Evolutionary conservation across 1,284 basidiomycete species (phyloP).

Genomic region (Tetrapyrgos nigripes): DNA sequence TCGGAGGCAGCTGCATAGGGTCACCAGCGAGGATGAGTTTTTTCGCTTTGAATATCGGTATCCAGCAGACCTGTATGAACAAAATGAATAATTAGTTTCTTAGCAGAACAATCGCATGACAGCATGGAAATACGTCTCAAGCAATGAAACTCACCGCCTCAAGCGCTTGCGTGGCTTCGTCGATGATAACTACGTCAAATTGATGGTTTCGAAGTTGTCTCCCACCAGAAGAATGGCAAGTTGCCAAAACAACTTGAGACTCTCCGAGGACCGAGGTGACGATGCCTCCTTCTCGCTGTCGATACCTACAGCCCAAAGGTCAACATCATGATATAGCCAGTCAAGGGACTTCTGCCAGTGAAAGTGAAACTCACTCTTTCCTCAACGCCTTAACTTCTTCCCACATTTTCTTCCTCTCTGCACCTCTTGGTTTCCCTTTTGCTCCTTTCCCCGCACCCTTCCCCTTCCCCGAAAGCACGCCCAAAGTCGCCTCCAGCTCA

Average conservation of each 20-base stretch:
- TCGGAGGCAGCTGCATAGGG: slow-evolving; percentile 93
- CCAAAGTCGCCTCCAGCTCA: slow-evolving; percentile 79
- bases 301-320: slow-evolving; percentile 60
- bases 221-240: slow-evolving; percentile 91
- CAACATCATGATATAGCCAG: slow-evolving; percentile 2
- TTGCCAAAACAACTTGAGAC: slow-evolving; percentile 88
- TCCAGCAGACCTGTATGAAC: slow-evolving; percentile 83
- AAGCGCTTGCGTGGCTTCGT: slow-evolving; percentile 96
- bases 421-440: slow-evolving; percentile 72
- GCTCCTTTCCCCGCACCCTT: slow-evolving; percentile 52
- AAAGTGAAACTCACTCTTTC: slow-evolving; percentile 73
- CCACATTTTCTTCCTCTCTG: slow-evolving; percentile 89
- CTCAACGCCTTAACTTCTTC: slow-evolving; percentile 89
- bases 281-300: slow-evolving; percentile 86
- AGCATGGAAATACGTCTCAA: slow-evolving; percentile 10
- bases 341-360: no score
- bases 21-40: slow-evolving; percentile 92
- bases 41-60: slow-evolving; percentile 89
- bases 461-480: slow-evolving; percentile 76
- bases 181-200: slow-evolving; percentile 94
- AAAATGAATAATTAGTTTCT: no score
- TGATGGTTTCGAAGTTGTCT: slow-evolving; percentile 75
- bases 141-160: slow-evolving; percentile 90
- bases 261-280: slow-evolving; percentile 80
- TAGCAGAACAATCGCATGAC: slow-evolving; percentile 11